Base-by-base conservation (phyloP, 2,329 filamentous ascomycete species). In the Fusarium sacchari region DNA sequence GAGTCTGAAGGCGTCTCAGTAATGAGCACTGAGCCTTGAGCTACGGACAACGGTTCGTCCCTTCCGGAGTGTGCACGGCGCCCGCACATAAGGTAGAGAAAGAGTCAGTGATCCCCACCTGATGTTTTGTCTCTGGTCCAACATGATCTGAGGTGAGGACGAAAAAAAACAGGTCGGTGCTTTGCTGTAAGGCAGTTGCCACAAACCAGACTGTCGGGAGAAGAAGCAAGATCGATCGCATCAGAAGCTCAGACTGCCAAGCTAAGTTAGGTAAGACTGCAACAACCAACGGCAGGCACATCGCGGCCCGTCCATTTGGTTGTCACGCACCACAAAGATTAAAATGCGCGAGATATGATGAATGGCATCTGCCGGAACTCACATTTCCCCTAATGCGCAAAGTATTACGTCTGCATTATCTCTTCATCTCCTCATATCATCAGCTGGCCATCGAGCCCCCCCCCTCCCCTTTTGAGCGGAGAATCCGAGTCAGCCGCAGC, bases 31-130 rank as follows among this genome's bases (percentile, higher is more conserved):
- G 39, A n/a, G 32, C 65, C 44, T 49, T 55, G 39, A 57, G 36
- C 46, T 47, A 62, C 70, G 62, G 63, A 57, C 30, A 53, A 44
- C 67, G 55, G 70, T 74, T 76, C 71, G 64, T 75, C 64, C 73
- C 67, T 64, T 58, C 60, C 49, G 43, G 30, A 60, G 42, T 30
- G 69, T 64, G 70, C 65, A 72, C 65, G 66, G 70, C 46, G 63
- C 55, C 60, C 47, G 63, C 55, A 65, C 47, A 28, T 43, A n/a
- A n/a, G n/a, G n/a, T n/a, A 28, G 55, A 34, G 52, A 55, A 46
- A 65, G 57, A 39, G 65, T 36, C 40, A 28, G 30, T 34, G 40
- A 34, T 36, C 62, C 44, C 62, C 44, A 46, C 62, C 64, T 52
- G 26, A 15, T 22, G 26, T 20, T 36, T 40, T 46, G 50, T 24